These are phyloP conservation scores for Wickerhamiella azymoides DNA, from an alignment of 805 yeast species.

Conservation along the genomic window DNA sequence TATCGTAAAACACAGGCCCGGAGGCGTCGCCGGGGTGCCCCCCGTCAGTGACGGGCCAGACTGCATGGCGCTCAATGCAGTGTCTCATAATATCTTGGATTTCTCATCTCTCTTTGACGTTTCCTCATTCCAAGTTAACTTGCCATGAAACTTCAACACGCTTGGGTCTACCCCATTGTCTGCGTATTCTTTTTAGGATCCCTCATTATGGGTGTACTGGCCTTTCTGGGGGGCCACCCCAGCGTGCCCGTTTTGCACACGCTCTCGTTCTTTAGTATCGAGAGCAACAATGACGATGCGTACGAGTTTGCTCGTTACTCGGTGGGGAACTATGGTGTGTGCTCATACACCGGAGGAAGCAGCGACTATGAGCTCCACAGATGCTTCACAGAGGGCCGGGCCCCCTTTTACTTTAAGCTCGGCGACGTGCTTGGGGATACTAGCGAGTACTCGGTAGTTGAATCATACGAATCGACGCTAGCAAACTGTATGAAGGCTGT, in stretches of 20 bases:
- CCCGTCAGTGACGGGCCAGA: too few species aligned
- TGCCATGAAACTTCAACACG: background rate
- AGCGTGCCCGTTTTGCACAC: background rate
- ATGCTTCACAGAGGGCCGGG: background rate
- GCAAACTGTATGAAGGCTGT: constrained; percentile 6
- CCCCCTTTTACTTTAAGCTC: constrained; percentile 1
- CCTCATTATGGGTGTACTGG: background rate
- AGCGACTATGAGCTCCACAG: background rate
- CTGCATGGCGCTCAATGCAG: background rate
- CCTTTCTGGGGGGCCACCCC: background rate
- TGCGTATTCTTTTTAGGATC: constrained; percentile 1
- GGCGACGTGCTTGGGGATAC: constrained; percentile 1
- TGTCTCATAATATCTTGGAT: background rate
- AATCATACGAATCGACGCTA: background rate
- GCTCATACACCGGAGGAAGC: background rate
- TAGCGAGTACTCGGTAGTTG: background rate
- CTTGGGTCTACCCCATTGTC: background rate
- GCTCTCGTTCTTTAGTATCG: background rate
- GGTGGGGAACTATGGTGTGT: constrained; percentile 1
- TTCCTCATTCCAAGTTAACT: background rate
- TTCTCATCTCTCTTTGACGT: background rate
- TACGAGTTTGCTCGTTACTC: background rate
- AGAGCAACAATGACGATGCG: background rate
- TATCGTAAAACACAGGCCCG: too few species aligned
- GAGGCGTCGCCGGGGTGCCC: too few species aligned